Conservation (phyloP, 192 early-diverging fungal genomes). For the Diversispora eburnea region DNA sequence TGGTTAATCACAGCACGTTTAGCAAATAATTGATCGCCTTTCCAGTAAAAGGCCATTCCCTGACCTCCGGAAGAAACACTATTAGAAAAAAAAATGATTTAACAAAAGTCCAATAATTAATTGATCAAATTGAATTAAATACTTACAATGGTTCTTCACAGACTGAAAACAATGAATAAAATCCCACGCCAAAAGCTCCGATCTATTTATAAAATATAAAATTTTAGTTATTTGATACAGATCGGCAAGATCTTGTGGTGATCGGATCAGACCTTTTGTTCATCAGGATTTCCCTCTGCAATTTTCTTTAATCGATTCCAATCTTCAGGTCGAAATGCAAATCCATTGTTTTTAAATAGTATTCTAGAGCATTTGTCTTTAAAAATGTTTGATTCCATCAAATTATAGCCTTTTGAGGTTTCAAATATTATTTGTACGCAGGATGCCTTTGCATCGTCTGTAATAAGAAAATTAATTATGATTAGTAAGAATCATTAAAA, state of each 20-base stretch:
- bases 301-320: constrained; percentile 80
- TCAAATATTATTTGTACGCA: constrained; percentile 58
- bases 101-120: not conserved
- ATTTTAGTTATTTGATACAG: constrained; percentile 17
- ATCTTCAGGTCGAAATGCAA: constrained; percentile 74
- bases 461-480: constrained; percentile 36
- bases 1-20: constrained; percentile 57
- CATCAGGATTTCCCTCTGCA: constrained; percentile 90
- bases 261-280: constrained; percentile 37
- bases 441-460: constrained; percentile 71
- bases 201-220: constrained; percentile 47
- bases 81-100: not conserved
- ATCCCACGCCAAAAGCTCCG: constrained; percentile 78
- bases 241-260: not conserved
- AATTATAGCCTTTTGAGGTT: constrained; percentile 37
- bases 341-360: constrained; percentile 80
- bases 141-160: constrained; percentile 84
- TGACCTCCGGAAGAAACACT: constrained; percentile 68
- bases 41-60: constrained; percentile 89
- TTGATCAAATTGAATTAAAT: not conserved
- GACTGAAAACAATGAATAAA: constrained; percentile 85
- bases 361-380: constrained; percentile 46
- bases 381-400: constrained; percentile 34
- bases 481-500: not conserved
- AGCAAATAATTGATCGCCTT: constrained; percentile 81